Evolutionary conservation across 2,329 filamentous ascomycete species (phyloP).

Genomic region (Nigrospora osmanthi): DNA sequence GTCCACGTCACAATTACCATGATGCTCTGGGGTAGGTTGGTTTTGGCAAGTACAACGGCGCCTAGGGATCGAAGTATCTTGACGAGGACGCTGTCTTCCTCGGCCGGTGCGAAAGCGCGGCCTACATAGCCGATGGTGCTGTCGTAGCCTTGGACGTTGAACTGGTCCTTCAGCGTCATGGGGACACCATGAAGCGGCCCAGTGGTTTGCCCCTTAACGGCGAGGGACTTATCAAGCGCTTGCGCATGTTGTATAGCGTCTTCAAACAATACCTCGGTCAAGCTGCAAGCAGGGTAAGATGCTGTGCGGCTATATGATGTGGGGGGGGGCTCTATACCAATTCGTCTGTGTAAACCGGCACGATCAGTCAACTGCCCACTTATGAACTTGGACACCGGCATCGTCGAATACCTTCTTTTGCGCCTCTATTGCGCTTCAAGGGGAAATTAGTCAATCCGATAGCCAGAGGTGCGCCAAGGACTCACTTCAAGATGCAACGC

Average conservation of each 20-base stretch:
- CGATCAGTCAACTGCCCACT: no score
- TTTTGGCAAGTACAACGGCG: conserved; percentile 44
- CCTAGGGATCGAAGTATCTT: conserved; percentile 39
- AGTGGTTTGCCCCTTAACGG: conserved; percentile 4
- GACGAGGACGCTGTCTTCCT: conserved; percentile 40
- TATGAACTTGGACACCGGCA: no score
- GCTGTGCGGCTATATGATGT: no score
- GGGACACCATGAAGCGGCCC: conserved; percentile 17
- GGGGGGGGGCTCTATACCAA: no score
- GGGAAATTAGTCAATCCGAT: no score
- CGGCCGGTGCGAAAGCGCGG: conserved; percentile 38
- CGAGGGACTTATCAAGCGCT: conserved; percentile 11
- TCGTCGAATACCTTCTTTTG: no score
- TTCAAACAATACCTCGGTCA: conserved; percentile 17
- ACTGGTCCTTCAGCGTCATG: conserved; percentile 48
- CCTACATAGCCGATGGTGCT: conserved; percentile 51
- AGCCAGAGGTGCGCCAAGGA: no score
- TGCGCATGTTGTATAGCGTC: conserved; percentile 12
- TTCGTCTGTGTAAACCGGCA: no score
- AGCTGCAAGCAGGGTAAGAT: neutral
- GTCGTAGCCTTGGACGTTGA: conserved; percentile 49
- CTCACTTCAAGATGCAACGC: no score
- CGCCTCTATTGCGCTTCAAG: no score
- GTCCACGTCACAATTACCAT: conserved; percentile 27
- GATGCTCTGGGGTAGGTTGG: conserved; percentile 27